A percentile compares a stretch with the other conserved stretches of the same genome.
These are phyloP conservation scores for Pseudocercospora fuligena DNA, from an alignment of 2,329 filamentous ascomycete genomes.

Conservation along the genomic window DNA sequence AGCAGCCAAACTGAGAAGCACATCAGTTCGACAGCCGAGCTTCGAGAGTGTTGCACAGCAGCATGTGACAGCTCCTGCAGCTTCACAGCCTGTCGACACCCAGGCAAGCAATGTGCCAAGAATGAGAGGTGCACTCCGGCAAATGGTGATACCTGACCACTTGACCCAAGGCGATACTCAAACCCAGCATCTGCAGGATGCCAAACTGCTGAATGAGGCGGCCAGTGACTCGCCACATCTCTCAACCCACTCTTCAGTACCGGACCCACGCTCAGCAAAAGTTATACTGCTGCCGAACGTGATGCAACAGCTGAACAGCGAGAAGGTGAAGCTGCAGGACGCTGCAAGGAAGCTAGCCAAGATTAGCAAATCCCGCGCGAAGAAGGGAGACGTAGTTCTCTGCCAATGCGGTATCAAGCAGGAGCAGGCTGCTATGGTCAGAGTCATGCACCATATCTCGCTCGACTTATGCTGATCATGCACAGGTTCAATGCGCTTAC, in stretches of 20 bases:
- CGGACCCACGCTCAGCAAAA: neutral
- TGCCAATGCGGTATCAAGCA: constrained; percentile 50
- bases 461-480: constrained; percentile 8
- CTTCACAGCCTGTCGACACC: constrained; percentile 24
- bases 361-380: constrained; percentile 11
- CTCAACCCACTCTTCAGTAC: neutral
- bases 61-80: neutral
- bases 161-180: constrained; percentile 42
- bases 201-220: neutral
- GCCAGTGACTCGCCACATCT: neutral
- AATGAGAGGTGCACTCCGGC: constrained; percentile 34
- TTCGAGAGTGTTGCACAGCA: neutral
- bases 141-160: constrained; percentile 37
- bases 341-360: constrained; percentile 27
- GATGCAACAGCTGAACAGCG: constrained; percentile 13
- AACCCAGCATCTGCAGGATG: constrained; percentile 23
- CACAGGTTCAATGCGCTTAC: constrained; percentile 50
- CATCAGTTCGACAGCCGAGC: neutral
- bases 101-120: constrained; percentile 30
- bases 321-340: constrained; percentile 22
- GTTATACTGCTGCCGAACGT: constrained; percentile 24
- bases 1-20: neutral
- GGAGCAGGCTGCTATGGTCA: constrained; percentile 50
- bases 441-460: constrained; percentile 16
- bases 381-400: constrained; percentile 33